Base-by-base conservation (phyloP, 2,329 filamentous ascomycete species). In the Colletotrichum tofieldiae region DNA sequence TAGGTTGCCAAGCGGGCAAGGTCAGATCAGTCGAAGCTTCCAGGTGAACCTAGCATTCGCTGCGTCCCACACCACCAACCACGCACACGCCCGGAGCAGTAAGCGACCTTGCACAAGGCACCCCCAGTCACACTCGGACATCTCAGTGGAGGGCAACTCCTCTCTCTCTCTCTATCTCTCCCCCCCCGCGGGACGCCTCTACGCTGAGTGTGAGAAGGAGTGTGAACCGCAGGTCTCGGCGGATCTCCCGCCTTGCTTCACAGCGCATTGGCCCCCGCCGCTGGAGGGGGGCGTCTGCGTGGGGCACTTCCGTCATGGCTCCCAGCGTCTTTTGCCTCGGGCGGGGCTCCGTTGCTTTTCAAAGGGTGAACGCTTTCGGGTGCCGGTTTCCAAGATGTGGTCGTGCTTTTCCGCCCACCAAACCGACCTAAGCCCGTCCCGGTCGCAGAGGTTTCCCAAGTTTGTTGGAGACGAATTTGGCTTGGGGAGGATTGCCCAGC, bases 11-110 rank as follows among this genome's bases (percentile, higher is more conserved):
- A 51, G 58, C 49, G 26, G 59, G 56, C 29, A n/a, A 59, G 45
- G 58, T 58, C 52, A 59, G 59, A 16, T 63, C 52, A 59, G 69
- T 68, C 66, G 69, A 72, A 72, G 65, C 59, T 72, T 72, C 69
- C 65, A 72, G 69, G 69, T 64, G 69, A 72, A 52, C 65, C 69
- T 54, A 47, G 69, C 69, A 72, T 52, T 58, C 59, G 32, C 45
- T 39, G 20, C 39, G 43, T 60, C 61, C 59, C 69, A 47, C 69
- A 64, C 65, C 55, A 61, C 35, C 51, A 20, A 47, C 37, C 56
- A 51, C 29, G 39, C 59, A 62, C 55, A 62, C 55, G 32, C 52
- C 32, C 52, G 43, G 43, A 16, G 18, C 32, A 35, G 52, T 55
- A 29, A n/a, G 23, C 12, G 37, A 32, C 56, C 37, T 45, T 45